Percentiles rank a stretch among this genome's conserved stretches.
phyloP scores from a whole-genome alignment of 805 yeast species.

The Nakazawaea holstii region DNA sequence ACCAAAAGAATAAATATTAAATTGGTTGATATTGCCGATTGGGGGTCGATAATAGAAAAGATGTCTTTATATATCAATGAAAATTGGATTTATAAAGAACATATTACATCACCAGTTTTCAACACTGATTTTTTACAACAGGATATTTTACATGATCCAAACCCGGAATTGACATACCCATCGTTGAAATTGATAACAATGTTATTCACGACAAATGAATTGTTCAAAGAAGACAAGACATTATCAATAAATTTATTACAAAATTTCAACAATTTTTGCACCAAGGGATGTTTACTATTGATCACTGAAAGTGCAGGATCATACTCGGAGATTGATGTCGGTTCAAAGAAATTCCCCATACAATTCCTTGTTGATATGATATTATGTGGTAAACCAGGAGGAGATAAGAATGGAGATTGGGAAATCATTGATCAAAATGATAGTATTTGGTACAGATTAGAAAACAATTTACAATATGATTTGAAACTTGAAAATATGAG shows the following conservation, averaged over 20 bases:
- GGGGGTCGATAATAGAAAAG: constrained; percentile 50
- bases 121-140: constrained; percentile 26
- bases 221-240: constrained; percentile 63
- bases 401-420: constrained; percentile 52
- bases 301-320: constrained; percentile 90
- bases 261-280: constrained; percentile 43
- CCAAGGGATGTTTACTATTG: constrained; percentile 52
- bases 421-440: constrained; percentile 59
- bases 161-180: constrained; percentile 19
- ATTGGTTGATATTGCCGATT: constrained; percentile 74
- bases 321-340: constrained; percentile 73
- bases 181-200: constrained; percentile 54
- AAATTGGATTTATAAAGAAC: constrained; percentile 48
- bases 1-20: constrained; percentile 35
- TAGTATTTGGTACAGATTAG: constrained; percentile 74
- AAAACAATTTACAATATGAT: constrained; percentile 41
- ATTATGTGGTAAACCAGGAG: constrained; percentile 45
- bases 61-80: constrained; percentile 37
- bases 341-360: constrained; percentile 74
- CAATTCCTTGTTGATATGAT: constrained; percentile 75
- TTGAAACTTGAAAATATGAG: constrained; percentile 84
- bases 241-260: constrained; percentile 58
- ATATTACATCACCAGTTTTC: constrained; percentile 15
- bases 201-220: constrained; percentile 82
- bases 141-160: constrained; percentile 31